A percentile compares a stretch with the other conserved stretches of the same genome.
Conservation (phyloP, 2,329 filamentous ascomycete genomes). For the Neophaeococcomyces aloes region DNA sequence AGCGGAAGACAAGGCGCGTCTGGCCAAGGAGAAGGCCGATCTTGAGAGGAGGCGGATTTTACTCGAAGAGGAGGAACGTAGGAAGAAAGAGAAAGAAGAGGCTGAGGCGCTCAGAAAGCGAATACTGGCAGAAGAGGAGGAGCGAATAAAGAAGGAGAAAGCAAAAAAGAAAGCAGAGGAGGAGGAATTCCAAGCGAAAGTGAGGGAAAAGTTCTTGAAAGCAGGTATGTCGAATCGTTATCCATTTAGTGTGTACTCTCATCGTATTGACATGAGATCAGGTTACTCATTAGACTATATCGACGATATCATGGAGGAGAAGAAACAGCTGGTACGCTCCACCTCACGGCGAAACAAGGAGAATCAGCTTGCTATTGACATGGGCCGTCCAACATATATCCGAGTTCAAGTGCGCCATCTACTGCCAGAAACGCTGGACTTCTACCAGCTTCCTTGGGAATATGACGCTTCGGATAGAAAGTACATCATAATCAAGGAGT, state of each 20-base stretch:
- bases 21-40: conserved; percentile 25
- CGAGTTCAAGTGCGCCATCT: conserved; percentile 39
- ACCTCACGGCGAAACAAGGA: conserved; percentile 11
- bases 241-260: not conserved
- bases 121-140: conserved; percentile 21
- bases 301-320: conserved; percentile 31
- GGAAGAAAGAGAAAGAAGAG: conserved; percentile 25
- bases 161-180: conserved; percentile 39
- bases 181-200: conserved; percentile 36
- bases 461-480: conserved; percentile 47
- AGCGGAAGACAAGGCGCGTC: conserved; percentile 21
- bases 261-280: conserved; percentile 4
- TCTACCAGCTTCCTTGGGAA: conserved; percentile 38
- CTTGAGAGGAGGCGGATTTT: conserved; percentile 20
- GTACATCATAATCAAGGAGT: conserved; percentile 62
- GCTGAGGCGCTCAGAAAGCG: conserved; percentile 19
- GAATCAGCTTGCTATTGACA: conserved; percentile 27
- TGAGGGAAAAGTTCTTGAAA: conserved; percentile 7
- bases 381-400: conserved; percentile 31
- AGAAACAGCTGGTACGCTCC: conserved; percentile 9
- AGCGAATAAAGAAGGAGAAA: conserved; percentile 30
- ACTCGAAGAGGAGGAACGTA: conserved; percentile 21
- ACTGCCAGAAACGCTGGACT: conserved; percentile 35
- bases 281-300: conserved; percentile 34
- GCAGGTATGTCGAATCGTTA: not conserved